phyloP scores from a whole-genome alignment of 2,329 filamentous ascomycete genomes.

The Torrubiellomyces zombiae region DNA sequence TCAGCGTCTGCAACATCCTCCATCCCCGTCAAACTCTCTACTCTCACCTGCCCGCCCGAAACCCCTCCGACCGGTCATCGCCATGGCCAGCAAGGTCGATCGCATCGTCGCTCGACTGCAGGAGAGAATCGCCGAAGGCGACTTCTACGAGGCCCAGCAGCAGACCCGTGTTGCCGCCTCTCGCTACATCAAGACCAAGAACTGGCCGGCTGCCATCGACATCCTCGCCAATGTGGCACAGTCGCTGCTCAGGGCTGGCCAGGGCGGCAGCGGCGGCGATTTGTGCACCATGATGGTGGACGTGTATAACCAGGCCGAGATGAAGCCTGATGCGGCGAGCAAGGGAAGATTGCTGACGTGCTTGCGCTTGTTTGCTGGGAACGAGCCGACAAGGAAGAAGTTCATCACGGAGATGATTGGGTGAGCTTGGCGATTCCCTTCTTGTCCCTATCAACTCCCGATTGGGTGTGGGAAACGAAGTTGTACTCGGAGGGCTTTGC shows the following conservation, averaged over 20 bases:
- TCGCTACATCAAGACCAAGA: constrained; percentile 76
- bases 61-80: too few species aligned
- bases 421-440: constrained; percentile 23
- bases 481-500: constrained; percentile 2
- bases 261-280: constrained; percentile 85
- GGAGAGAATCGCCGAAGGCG: constrained; percentile 74
- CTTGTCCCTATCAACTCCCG: too few species aligned
- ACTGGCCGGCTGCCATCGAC: constrained; percentile 74
- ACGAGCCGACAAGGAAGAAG: constrained; percentile 84
- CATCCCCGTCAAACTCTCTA: constrained; percentile 1
- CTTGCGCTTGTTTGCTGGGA: constrained; percentile 60
- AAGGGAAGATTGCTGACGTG: constrained; percentile 65
- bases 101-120: constrained; percentile 51
- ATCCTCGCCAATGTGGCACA: constrained; percentile 73
- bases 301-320: constrained; percentile 74
- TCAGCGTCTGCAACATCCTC: neutral
- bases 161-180: constrained; percentile 91
- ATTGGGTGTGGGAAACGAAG: neutral
- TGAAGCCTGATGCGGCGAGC: constrained; percentile 56
- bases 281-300: constrained; percentile 76
- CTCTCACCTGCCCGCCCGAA: constrained; percentile 11
- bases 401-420: constrained; percentile 74
- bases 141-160: constrained; percentile 97
- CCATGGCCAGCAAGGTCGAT: constrained; percentile 24
- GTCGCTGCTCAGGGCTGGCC: constrained; percentile 76